A percentile compares a stretch with the other conserved stretches of the same genome.
phyloP scores from a whole-genome alignment of 2,329 filamentous ascomycete species.

The Venturia asperata region DNA sequence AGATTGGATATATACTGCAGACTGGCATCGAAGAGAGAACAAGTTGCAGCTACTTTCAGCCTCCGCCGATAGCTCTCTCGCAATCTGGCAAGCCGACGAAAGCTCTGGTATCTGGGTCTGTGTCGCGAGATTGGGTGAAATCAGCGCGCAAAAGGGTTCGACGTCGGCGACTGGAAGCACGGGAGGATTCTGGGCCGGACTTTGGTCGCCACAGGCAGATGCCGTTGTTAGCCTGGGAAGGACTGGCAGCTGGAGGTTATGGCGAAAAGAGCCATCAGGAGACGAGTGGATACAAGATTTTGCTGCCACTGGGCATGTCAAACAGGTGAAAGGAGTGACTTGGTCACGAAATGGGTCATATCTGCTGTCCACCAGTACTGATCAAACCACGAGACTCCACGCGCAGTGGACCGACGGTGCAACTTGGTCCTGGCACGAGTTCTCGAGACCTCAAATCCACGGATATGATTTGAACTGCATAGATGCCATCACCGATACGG shows the following conservation, averaged over 20 bases:
- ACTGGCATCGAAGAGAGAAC: conserved; percentile 55
- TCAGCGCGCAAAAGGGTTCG: conserved; percentile 88
- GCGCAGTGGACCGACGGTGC: conserved; percentile 61
- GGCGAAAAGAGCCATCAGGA: conserved; percentile 55
- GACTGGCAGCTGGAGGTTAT: conserved; percentile 88
- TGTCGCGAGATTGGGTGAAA: conserved; percentile 77
- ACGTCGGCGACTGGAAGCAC: conserved; percentile 94
- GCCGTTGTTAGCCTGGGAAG: conserved; percentile 76
- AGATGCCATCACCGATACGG: conserved; percentile 61
- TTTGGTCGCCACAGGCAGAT: conserved; percentile 76
- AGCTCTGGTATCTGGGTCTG: conserved; percentile 88
- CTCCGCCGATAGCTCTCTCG: conserved; percentile 90
- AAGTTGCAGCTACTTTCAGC: conserved; percentile 73
- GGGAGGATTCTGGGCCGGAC: conserved; percentile 90
- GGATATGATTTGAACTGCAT: conserved; percentile 97
- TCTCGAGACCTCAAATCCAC: conserved; percentile 92
- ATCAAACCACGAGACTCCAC: conserved; percentile 88
- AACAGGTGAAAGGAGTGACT: conserved; percentile 69
- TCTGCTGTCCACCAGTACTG: conserved; percentile 78
- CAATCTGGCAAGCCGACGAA: conserved; percentile 83
- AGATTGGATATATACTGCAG: conserved; percentile 92
- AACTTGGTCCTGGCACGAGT: conserved; percentile 77
- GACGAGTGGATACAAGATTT: conserved; percentile 71
- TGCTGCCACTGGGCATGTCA: conserved; percentile 77
- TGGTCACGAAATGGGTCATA: conserved; percentile 82